Evolutionary conservation across 148 eudicot species (phyloP).

Genomic region (Talinum fruticosum): DNA sequence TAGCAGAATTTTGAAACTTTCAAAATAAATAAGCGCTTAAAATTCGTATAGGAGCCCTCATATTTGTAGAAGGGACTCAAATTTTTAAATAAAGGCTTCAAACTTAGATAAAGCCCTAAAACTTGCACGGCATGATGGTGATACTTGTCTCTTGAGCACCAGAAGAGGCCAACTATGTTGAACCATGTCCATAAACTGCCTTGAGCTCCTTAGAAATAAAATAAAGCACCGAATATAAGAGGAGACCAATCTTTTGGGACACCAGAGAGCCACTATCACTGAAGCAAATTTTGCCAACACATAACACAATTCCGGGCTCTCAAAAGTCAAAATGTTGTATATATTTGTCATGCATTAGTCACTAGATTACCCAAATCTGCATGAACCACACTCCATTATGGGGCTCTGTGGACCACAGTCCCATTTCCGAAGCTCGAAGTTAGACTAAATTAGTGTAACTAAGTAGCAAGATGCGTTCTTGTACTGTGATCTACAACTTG

Average conservation of each 20-base stretch:
- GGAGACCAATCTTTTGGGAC: background rate
- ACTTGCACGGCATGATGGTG: background rate
- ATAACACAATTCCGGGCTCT: background rate
- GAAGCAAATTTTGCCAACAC: background rate
- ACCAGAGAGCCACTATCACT: background rate
- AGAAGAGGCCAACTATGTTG: background rate
- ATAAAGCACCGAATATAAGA: background rate
- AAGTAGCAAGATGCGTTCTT: background rate
- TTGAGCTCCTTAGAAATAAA: background rate
- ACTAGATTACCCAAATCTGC: background rate
- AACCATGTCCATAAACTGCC: background rate
- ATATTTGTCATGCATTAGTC: background rate
- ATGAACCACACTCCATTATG: background rate
- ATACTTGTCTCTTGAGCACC: conserved; percentile 1
- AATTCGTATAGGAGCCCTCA: no score
- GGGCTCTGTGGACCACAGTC: background rate
- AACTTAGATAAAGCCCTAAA: background rate
- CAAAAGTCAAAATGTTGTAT: background rate
- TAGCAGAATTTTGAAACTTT: no score
- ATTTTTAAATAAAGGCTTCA: no score
- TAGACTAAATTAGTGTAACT: background rate
- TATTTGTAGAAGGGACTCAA: no score
- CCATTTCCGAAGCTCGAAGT: background rate
- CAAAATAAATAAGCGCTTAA: no score
- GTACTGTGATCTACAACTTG: background rate